Conservation (phyloP, 306 rosid species). For the Cucumis sativus region Cucumber_9930_V3 NC_026657.2:6697501-6698000, state of each 20-base stretch:
- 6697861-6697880: background rate
- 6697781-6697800: constrained; percentile 23
- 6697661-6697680: constrained; percentile 8
- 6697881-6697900: constrained; percentile 17
- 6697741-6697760: constrained; percentile 13
- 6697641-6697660: constrained; percentile 14
- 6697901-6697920: constrained; percentile 18
- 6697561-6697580: constrained; percentile 30
- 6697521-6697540: constrained; percentile 25
- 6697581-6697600: constrained; percentile 23
- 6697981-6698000: background rate
- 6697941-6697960: constrained; percentile 27
- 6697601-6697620: constrained; percentile 20
- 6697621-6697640: constrained; percentile 10
- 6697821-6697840: background rate
- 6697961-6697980: constrained; percentile 37
- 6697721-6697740: constrained; percentile 22
- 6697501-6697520: constrained; percentile 12
- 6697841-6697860: background rate
- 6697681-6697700: background rate
- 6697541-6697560: constrained; percentile 43
- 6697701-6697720: background rate
- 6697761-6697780: constrained; percentile 17
- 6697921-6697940: background rate
- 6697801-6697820: background rate